phyloP scores from a whole-genome alignment of 352 stramenopile genomes.

The Vaucheria bursata region DNA sequence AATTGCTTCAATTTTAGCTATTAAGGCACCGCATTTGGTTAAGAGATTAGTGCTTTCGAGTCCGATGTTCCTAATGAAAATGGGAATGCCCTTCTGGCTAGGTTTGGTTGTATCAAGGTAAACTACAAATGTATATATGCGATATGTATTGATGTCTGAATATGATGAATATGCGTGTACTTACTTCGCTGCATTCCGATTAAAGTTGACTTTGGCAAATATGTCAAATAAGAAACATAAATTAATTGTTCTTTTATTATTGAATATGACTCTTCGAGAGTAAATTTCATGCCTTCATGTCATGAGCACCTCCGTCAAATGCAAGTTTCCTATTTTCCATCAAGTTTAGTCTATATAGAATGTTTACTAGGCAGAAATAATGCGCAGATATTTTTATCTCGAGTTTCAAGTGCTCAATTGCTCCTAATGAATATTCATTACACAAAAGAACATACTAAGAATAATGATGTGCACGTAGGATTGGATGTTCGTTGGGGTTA shows the following conservation, averaged over 20 bases:
- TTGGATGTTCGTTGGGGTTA: slow-evolving; percentile 19
- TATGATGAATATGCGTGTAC: background rate
- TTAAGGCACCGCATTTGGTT: background rate
- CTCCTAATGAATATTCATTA: background rate
- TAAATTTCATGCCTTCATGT: too few species aligned
- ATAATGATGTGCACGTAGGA: background rate
- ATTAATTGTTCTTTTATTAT: too few species aligned
- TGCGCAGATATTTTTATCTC: too few species aligned
- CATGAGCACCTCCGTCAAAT: too few species aligned
- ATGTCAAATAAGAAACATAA: background rate
- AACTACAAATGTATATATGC: background rate
- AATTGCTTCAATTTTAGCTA: slow-evolving; percentile 16
- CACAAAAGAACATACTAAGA: too few species aligned
- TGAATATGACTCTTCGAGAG: slow-evolving; percentile 8
- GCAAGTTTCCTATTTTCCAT: too few species aligned
- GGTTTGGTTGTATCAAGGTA: background rate
- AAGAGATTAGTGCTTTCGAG: slow-evolving; percentile 12
- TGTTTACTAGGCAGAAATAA: too few species aligned
- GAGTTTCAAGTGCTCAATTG: background rate
- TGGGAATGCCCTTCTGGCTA: background rate
- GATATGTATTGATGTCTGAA: background rate
- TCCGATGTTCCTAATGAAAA: slow-evolving; percentile 33
- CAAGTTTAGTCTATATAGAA: too few species aligned
- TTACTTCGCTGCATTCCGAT: background rate
- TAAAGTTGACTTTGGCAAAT: background rate